Base-by-base conservation (phyloP, 1,139 yeast genomes). In the Nadsonia starkeyi-henricii region DNA sequence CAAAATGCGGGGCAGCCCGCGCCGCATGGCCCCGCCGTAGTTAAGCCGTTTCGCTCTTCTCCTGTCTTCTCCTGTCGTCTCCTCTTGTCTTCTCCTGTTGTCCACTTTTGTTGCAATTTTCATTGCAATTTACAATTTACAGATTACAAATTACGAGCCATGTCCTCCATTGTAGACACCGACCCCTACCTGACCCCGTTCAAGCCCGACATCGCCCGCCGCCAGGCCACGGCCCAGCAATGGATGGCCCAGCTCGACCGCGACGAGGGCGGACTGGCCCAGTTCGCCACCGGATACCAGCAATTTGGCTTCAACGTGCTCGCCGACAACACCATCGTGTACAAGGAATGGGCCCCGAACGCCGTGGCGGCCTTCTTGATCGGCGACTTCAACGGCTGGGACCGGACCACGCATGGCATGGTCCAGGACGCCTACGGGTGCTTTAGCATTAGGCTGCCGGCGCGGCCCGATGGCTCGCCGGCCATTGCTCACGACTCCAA, bases 321-420 rank as follows among this genome's bases (percentile, higher is more conserved):
- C 54, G 62, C 66, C 43, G 53, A 56, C 13, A 78, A 78, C 50
- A 72, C 75, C 15, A 76, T 89, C 46, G 63, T 68, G 2, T 81
- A 84, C 58, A 71, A 75, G 33, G 95, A 89, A 65, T 89, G 95
- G 78, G 88, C 94, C 2, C 98, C 97, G 7, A 81, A 85, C 59
- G 97, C 95, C 1, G 61, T 61, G 7, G 70, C 64, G 45, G 96
- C 94, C 1, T 74, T 78, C 46, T 64, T 91, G 37, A 81, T 85
- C 50, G 98, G 98, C 12, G 97, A 89, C 50, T 91, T 91, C 71
- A 91, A 89, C 64, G 61, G 72, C 53, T 91, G 98, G 98, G 69
- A 81, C 56, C 69, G 74, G 28, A 66, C 67, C 5, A 57, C 75
- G n/a, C 79, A 82, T 59, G 71, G 71, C 48, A 71, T 89, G 75